Evolutionary conservation across 2,329 filamentous ascomycete genomes (phyloP).

Genomic region (Exophiala oligosperma): DNA sequence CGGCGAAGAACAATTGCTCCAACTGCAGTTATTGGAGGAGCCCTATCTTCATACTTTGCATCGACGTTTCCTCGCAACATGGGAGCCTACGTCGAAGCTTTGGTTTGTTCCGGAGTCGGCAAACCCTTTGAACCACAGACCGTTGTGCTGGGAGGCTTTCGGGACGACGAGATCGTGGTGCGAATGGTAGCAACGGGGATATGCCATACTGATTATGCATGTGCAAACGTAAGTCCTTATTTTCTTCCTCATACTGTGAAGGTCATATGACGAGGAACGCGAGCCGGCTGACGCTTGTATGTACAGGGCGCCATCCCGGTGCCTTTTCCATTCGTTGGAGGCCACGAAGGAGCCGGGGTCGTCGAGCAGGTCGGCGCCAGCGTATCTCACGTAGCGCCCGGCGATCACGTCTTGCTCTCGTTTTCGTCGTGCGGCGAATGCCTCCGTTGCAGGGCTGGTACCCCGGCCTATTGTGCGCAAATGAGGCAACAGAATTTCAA

Average conservation of each 20-base stretch:
- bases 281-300: slow-evolving; percentile 44
- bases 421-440: too few species aligned
- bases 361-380: slow-evolving; percentile 53
- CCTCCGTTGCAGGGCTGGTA: too few species aligned
- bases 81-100: neutral
- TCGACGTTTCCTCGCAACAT: neutral
- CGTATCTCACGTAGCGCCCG: slow-evolving; percentile 70
- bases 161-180: slow-evolving; percentile 83
- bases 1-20: too few species aligned
- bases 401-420: slow-evolving; percentile 75
- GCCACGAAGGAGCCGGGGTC: slow-evolving; percentile 55
- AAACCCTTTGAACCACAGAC: neutral
- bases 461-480: too few species aligned
- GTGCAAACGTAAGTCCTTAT: neutral
- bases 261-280: too few species aligned
- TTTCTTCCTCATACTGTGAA: neutral
- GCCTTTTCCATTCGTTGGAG: slow-evolving; percentile 64
- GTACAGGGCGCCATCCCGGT: neutral
- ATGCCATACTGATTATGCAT: slow-evolving; percentile 71
- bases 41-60: too few species aligned
- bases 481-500: too few species aligned
- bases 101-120: neutral
- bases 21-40: neutral
- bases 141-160: slow-evolving; percentile 43
- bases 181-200: slow-evolving; percentile 87